Base-by-base conservation (phyloP, 2,329 filamentous ascomycete genomes). In the Arachnopeziza araneosa region DNA sequence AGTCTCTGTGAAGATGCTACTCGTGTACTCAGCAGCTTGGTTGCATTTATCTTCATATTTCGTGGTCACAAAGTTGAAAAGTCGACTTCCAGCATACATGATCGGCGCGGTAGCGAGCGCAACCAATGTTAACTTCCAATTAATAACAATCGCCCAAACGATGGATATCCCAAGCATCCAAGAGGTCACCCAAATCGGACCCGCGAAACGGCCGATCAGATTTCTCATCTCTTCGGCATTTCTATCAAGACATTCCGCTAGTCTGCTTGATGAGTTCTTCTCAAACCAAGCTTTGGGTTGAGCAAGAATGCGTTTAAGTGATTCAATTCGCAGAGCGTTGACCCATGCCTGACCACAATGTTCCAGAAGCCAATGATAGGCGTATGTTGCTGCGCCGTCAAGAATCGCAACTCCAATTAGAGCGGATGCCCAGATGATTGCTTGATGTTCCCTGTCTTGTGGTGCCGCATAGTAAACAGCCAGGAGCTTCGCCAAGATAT, bases 161-260 rank as follows among this genome's bases (percentile, higher is more conserved):
- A 95, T 68, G 0, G 90, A 86, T n/a, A 88, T 81, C 0, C 76
- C 59, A 21, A 90, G 79, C 80, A 96, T 93, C 56, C 84, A 74
- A 0, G 79, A 70, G 2, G 89, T 86, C 10, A 88, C 83, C 17
- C 93, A 78, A 0, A 88, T 73, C 57, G 89, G 84, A 1, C 89
- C 88, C 0, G 87, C 80, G 69, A 96, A 96, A 1, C 89, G 83
- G 1, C 90, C 89, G 0, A 96, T 80, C 0, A 98, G 77, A 66
- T 90, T 92, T 9, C 90, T 83, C 83, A 95, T 93, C 70, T 96
- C 91, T 71, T 98, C 92, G 0, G 88, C 89, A 67, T 91, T 90
- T 19, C 88, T 83, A 68, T 96, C 91, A 0, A 98, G 80, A 52
- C 83, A 88, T 62, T 90, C 86, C 0, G 81, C 85, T 50, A 98